A percentile compares a stretch with the other conserved stretches of the same genome.
phyloP scores from a whole-genome alignment of 2,329 filamentous ascomycete species.

The Cladosporium austrohemisphaericum region DNA sequence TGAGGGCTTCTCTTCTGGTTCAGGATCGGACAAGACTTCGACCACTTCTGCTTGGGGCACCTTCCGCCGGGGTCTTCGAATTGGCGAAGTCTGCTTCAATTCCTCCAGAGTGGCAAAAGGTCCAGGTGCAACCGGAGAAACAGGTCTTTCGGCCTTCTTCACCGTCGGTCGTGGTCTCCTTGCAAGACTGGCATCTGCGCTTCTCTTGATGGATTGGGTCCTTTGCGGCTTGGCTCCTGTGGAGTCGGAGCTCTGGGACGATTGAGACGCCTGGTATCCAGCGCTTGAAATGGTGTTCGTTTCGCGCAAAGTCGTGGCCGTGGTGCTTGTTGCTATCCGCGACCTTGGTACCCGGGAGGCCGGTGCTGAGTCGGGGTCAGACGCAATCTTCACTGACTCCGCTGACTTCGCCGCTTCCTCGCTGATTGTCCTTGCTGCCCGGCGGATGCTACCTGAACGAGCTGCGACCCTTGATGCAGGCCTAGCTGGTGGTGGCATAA shows the following conservation, averaged over 20 bases:
- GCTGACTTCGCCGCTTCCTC: conserved; percentile 29
- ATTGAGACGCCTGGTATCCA: conserved; percentile 24
- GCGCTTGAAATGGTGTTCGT: conserved; percentile 23
- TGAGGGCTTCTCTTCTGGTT: conserved; percentile 25
- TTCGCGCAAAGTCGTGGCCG: conserved; percentile 24
- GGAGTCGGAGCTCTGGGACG: conserved; percentile 25
- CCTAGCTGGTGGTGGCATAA: conserved; percentile 32
- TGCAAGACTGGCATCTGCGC: conserved; percentile 36
- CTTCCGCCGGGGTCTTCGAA: conserved; percentile 26
- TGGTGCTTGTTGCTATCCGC: conserved; percentile 17
- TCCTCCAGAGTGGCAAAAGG: conserved; percentile 33
- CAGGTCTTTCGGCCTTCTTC: conserved; percentile 21
- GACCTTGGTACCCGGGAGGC: conserved; percentile 19
- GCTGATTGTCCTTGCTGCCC: conserved; percentile 31
- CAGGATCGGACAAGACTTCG: conserved; percentile 34
- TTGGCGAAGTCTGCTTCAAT: conserved; percentile 27
- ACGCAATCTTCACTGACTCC: conserved; percentile 17
- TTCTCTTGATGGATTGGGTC: conserved; percentile 26
- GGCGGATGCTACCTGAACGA: conserved; percentile 27
- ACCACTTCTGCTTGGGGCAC: conserved; percentile 29
- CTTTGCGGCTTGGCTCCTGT: conserved; percentile 24
- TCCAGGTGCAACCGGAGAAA: conserved; percentile 26
- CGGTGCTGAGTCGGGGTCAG: conserved; percentile 24
- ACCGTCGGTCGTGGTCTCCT: conserved; percentile 31
- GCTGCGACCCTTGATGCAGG: conserved; percentile 25